Evolutionary conservation across 306 rosid species (phyloP).

Genomic region (Acmispon strigosus): DNA sequence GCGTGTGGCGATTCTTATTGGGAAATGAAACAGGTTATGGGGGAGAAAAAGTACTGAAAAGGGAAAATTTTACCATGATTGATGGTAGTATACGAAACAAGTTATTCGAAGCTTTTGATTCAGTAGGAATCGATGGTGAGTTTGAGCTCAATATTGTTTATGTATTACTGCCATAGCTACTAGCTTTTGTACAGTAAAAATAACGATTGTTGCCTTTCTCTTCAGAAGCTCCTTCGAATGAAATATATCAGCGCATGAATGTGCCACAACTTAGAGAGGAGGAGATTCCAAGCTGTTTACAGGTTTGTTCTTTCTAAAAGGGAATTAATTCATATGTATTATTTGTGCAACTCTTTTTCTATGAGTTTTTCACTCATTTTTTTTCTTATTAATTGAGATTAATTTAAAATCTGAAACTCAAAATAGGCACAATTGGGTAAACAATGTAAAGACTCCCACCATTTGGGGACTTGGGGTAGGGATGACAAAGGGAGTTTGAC

Average conservation of each 20-base stretch:
- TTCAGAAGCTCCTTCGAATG: slow-evolving; percentile 32
- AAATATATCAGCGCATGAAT: slow-evolving; percentile 33
- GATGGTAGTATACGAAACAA: too few species aligned
- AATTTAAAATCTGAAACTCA: not conserved
- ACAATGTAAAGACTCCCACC: not conserved
- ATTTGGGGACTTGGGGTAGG: not conserved
- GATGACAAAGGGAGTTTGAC: too few species aligned
- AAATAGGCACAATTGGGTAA: not conserved
- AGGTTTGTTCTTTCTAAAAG: slow-evolving; percentile 26
- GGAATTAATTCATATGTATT: not conserved
- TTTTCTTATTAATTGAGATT: not conserved
- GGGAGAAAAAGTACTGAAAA: not conserved
- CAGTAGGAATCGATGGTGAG: too few species aligned
- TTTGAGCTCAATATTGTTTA: not conserved
- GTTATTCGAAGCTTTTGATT: too few species aligned
- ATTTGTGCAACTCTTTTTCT: not conserved
- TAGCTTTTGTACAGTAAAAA: not conserved
- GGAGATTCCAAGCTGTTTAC: slow-evolving; percentile 24
- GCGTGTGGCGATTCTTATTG: slow-evolving; percentile 31
- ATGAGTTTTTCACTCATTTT: not conserved
- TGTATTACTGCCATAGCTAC: not conserved
- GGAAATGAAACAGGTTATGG: not conserved
- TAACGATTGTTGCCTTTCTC: slow-evolving; percentile 12
- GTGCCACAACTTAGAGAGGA: slow-evolving; percentile 29
- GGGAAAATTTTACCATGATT: not conserved